These are phyloP conservation scores for Liquidambar formosana DNA, from an alignment of 164 flowering plant genomes.

Conservation along the genomic window DNA sequence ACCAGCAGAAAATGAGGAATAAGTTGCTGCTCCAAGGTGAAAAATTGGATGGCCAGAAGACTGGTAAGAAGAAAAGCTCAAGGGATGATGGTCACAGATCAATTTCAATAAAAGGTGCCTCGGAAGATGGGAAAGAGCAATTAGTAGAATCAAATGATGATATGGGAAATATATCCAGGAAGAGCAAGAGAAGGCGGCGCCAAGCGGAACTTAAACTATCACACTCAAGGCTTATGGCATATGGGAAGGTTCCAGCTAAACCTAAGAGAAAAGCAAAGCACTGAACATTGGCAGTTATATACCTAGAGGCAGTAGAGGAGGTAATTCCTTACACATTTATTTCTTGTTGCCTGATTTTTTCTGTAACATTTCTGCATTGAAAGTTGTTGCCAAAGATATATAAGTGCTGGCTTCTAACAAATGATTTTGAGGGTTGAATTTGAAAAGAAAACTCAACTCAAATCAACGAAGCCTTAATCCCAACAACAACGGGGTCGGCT, in stretches of 20 bases:
- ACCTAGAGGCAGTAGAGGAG: not conserved
- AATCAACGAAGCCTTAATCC: no score
- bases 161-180: constrained; percentile 29
- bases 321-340: constrained; percentile 25
- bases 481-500: no score
- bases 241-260: constrained; percentile 43
- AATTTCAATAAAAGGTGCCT: constrained; percentile 7
- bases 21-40: constrained; percentile 30
- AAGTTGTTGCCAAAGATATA: no score
- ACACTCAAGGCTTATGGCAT: no score
- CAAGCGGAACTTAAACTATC: constrained; percentile 48
- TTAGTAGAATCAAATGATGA: constrained; percentile 36
- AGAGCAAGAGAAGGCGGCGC: constrained; percentile 44
- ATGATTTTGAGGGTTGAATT: no score
- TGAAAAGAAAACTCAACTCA: no score
- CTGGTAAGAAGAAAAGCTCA: no score
- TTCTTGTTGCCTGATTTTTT: no score
- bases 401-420: no score
- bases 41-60: no score
- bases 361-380: no score
- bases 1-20: constrained; percentile 39
- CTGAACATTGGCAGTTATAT: constrained; percentile 12
- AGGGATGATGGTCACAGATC: no score
- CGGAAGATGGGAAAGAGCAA: constrained; percentile 23
- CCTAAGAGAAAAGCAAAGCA: constrained; percentile 41